Base-by-base conservation (phyloP, 73 alveolate genomes). In the Paramecium biaurelia region DNA sequence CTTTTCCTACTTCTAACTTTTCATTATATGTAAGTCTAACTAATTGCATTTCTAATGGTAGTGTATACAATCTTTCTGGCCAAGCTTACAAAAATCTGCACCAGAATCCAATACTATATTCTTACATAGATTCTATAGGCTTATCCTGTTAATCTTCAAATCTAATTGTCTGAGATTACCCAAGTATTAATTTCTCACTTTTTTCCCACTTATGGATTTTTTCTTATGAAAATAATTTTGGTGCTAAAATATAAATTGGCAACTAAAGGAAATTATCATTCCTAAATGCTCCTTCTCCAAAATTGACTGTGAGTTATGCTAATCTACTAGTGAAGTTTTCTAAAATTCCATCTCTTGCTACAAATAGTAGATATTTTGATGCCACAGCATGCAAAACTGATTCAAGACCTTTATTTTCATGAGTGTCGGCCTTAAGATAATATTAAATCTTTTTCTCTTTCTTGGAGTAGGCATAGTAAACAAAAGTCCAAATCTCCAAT, bases 61-160 rank as follows among this genome's bases (percentile, higher is more conserved):
- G 30, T 70, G 30, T 58, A 23, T 28, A 58, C 23, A 8, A 58
- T 58, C 76, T 70, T 70, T 35, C 86, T 32, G 86, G 86, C 49
- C 57, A 70, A 35, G 49, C 86, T 32, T 28, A 70, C 21, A 70
- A 70, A 14, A 70, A 70, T 70, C 86, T 70, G 15, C 56, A 24
- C 86, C 86, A 70, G 57, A 70, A 70, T 21, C 86, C 86, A 35
- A 70, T 70, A 5, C 86, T 70, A 7, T 70, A 70, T 70, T 70
- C 86, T 37, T 26, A n/a, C 23, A 43, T 23, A 8, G 89, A 34
- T 76, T 76, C 89, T 1, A 76, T 41, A 11, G 89, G 89, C 12
- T 15, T 76, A 41, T 76, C 89, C 30, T 26, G 57, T 28, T 28
- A 2, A 35, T 70, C 86, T 30, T 24, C n/a, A 24, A 70, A 70